Evolutionary conservation across 768 basidiomycete species (phyloP), one percentile per base, ranked within the genome.

Genomic region (Tricholoma furcatifolium): DNA sequence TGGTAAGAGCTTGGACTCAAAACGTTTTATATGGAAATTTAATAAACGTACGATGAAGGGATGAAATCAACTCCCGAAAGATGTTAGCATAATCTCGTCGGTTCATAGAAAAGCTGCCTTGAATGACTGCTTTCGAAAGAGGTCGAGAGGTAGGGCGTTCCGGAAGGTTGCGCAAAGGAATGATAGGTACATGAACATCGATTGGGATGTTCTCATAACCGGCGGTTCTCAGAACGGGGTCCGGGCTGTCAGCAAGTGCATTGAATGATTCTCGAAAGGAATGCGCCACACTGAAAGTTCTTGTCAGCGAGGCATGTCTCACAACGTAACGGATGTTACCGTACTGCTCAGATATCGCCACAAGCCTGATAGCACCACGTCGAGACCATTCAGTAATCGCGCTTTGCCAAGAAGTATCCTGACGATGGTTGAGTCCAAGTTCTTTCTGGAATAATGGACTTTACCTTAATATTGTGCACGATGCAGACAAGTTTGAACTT

Each of bases 401-500:
- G 6, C 32, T 55, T 43, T 71, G 72, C 68, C 69, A 74, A 3
- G 43, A 43, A 40, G 58, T 40, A 42, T 68, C 67, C 63, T 62
- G 38, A 43, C 0, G n/a, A 47, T n/a, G 12, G 6, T 44, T 27
- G 18, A 18, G 41, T 21, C 23, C 20, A 27, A 32, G 6, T 30
- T 17, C 12, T 18, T 39, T 39, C 47, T 47, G 34, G 8, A 27
- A 6, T 5, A 39, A 14, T 11, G 8, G 23, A 35, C 17, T 52
- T 58, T 39, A 59, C 71, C 50, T 53, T 53, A 15, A 66, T 61
- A 50, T 75, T 67, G 50, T 77, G 75, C 0, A 74, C 73, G 24
- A 73, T 68, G 61, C 74, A 77, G n/a, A 72, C 68, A 31, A 76
- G 55, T 44, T 69, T 63, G 59, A 77, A 77, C 54, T 75, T 77